These are phyloP conservation scores for Lindgomyces ingoldianus DNA, from an alignment of 495 filamentous ascomycete species.

Conservation along the genomic window DNA sequence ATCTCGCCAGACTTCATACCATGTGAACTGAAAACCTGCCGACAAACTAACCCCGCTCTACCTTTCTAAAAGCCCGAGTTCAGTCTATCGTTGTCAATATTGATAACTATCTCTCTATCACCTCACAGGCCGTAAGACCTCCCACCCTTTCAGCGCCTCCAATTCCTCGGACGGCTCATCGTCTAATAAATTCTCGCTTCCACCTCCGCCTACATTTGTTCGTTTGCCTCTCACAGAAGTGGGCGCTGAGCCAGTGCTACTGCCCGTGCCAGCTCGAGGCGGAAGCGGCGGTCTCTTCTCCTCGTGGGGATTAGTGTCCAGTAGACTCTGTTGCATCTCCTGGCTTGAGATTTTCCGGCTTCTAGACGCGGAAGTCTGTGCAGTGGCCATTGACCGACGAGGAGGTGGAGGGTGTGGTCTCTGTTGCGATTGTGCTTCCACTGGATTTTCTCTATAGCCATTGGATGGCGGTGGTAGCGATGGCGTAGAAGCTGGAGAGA, in stretches of 20 bases:
- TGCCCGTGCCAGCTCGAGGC: constrained; percentile 32
- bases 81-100: too few species aligned
- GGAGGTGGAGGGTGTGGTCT: constrained; percentile 18
- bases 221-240: constrained; percentile 17
- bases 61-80: too few species aligned
- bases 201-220: constrained; percentile 1
- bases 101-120: neutral
- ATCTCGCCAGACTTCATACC: too few species aligned
- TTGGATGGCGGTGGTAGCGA: constrained; percentile 24
- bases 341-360: too few species aligned
- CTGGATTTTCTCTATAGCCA: constrained; percentile 15
- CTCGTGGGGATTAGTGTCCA: too few species aligned
- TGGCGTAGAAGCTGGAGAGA: constrained; percentile 32
- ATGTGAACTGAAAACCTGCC: too few species aligned
- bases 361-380: too few species aligned
- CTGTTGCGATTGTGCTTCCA: neutral
- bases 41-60: too few species aligned
- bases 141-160: constrained; percentile 39
- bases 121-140: constrained; percentile 35
- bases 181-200: constrained; percentile 30
- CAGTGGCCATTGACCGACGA: constrained; percentile 21
- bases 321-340: too few species aligned
- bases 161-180: constrained; percentile 31
- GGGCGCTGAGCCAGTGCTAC: too few species aligned
- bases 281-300: constrained; percentile 34